A percentile compares a stretch with the other conserved stretches of the same genome.
Evolutionary conservation across 2,329 filamentous ascomycete species (phyloP).

Genomic region (Esteya vermicola): DNA sequence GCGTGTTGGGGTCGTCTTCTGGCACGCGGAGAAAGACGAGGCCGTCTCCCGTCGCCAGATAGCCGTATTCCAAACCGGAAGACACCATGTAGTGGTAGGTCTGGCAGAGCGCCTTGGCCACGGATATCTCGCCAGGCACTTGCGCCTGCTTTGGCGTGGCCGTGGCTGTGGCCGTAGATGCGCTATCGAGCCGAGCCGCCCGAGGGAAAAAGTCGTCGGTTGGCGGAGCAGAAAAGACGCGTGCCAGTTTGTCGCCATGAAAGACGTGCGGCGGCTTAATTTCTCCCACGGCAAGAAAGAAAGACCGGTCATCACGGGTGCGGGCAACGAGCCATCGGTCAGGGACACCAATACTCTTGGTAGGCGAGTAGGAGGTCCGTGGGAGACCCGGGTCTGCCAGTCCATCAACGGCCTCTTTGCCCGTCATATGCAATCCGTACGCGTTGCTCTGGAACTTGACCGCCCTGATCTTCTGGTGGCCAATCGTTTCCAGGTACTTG

Average conservation of each 20-base stretch:
- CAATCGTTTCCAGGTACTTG: neutral
- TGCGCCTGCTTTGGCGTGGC: no score
- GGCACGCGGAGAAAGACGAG: slow-evolving; percentile 6
- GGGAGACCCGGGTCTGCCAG: neutral
- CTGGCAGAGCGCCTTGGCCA: slow-evolving; percentile 5
- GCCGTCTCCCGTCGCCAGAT: slow-evolving; percentile 6
- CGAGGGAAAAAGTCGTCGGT: slow-evolving; percentile 5
- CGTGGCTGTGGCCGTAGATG: no score
- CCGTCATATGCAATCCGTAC: neutral
- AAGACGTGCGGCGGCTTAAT: slow-evolving; percentile 4
- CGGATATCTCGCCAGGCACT: neutral
- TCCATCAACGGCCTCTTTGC: neutral
- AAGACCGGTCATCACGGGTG: neutral
- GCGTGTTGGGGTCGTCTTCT: slow-evolving; percentile 3
- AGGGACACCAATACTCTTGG: neutral
- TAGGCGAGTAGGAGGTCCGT: neutral
- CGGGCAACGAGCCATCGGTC: slow-evolving; percentile 2
- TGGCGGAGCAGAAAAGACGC: slow-evolving; percentile 1
- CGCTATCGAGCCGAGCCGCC: neutral
- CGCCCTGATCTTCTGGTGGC: neutral
- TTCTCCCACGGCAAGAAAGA: slow-evolving; percentile 3
- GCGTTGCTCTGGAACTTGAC: neutral
- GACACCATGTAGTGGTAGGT: slow-evolving; percentile 7
- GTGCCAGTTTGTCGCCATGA: neutral
- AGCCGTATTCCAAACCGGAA: slow-evolving; percentile 4